phyloP scores from a whole-genome alignment of 179 eudicot genomes.

The Camellia oleifera region DNA sequence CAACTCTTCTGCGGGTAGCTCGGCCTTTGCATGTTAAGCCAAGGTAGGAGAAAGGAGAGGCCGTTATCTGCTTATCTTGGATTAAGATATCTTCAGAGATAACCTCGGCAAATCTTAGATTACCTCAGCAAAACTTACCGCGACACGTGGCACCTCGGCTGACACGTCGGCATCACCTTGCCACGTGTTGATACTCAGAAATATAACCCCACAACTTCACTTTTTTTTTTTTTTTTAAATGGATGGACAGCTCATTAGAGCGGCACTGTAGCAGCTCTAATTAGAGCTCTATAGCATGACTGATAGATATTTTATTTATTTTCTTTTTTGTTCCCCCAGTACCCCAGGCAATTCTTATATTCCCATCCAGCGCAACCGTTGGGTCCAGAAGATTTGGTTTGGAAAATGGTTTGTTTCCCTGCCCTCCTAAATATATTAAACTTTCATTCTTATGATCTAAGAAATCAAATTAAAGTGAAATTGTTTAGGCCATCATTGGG shows the following conservation, averaged over 20 bases:
- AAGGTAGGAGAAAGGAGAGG: too few species aligned
- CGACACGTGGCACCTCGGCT: too few species aligned
- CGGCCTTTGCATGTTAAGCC: too few species aligned
- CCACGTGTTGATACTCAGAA: too few species aligned
- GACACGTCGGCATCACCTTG: too few species aligned
- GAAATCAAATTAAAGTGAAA: neutral
- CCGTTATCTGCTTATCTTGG: too few species aligned
- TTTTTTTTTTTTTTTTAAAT: neutral
- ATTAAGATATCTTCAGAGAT: too few species aligned
- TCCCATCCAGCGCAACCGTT: conserved; percentile 90
- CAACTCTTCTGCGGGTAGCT: too few species aligned
- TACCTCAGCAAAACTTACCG: too few species aligned
- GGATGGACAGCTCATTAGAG: neutral
- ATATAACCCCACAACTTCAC: too few species aligned
- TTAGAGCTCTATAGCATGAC: neutral
- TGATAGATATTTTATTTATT: neutral
- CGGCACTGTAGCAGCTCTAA: too few species aligned
- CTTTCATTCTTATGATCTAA: neutral
- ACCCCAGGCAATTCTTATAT: conserved; percentile 80
- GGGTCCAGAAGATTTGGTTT: conserved; percentile 86
- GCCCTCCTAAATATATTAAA: neutral
- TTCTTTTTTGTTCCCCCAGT: conserved; percentile 34
- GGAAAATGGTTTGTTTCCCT: conserved; percentile 82
- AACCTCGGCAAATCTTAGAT: too few species aligned
- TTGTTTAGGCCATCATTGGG: neutral